A percentile compares a stretch with the other conserved stretches of the same genome.
Evolutionary conservation across 164 flowering plant genomes (phyloP).

Genomic region (Houttuynia cordata): DNA sequence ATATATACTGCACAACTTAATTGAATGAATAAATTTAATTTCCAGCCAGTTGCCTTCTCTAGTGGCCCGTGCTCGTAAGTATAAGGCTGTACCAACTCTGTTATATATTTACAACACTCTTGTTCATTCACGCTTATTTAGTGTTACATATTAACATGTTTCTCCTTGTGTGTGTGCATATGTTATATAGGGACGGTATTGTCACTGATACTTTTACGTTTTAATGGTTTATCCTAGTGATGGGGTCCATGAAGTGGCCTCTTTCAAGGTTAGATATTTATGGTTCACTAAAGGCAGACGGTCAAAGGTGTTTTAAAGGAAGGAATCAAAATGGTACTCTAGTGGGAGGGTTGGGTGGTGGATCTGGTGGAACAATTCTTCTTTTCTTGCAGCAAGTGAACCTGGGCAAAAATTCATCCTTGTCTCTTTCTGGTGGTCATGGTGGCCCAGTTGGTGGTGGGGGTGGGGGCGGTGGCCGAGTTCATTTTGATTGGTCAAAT

Average conservation of each 20-base stretch:
- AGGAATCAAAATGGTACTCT: slow-evolving; percentile 10
- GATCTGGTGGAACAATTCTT: slow-evolving; percentile 93
- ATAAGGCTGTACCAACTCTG: too few species aligned
- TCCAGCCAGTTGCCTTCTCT: too few species aligned
- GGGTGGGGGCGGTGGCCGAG: slow-evolving; percentile 96
- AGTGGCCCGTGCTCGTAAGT: too few species aligned
- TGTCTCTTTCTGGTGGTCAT: slow-evolving; percentile 71
- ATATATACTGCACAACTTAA: too few species aligned
- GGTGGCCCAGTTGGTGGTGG: slow-evolving; percentile 87
- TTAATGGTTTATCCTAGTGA: slow-evolving; percentile 28
- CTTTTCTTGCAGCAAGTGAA: slow-evolving; percentile 58
- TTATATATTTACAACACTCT: too few species aligned
- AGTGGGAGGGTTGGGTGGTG: slow-evolving; percentile 73
- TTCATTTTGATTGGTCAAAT: slow-evolving; percentile 90
- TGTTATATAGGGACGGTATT: too few species aligned
- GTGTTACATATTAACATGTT: background rate
- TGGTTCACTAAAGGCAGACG: slow-evolving; percentile 73
- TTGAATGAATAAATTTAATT: too few species aligned
- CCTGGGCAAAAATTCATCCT: slow-evolving; percentile 40
- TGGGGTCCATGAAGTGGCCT: slow-evolving; percentile 92
- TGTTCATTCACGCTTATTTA: too few species aligned
- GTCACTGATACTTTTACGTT: background rate
- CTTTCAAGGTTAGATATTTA: slow-evolving; percentile 52
- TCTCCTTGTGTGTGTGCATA: background rate
- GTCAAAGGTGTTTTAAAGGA: slow-evolving; percentile 36